Evolutionary conservation across 345 rosid genomes (phyloP).

Genomic region (Cardiospermum halicacabum): DNA sequence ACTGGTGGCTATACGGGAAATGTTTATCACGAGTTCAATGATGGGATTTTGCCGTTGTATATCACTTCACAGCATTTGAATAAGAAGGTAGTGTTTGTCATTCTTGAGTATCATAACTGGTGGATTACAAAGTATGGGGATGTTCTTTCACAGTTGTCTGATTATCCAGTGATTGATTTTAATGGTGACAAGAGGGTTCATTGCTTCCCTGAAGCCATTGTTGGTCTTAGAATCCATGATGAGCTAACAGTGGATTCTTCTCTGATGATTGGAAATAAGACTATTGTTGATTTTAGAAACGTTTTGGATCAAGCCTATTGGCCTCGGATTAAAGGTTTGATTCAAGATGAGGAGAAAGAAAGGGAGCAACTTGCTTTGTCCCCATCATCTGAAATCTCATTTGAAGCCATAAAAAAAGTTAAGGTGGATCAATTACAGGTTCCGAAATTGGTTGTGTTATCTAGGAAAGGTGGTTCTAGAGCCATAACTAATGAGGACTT

Average conservation of each 20-base stretch:
- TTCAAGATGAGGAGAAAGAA: slow-evolving; percentile 37
- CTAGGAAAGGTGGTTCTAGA: slow-evolving; percentile 64
- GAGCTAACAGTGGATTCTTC: slow-evolving; percentile 61
- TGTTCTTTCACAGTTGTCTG: slow-evolving; percentile 53
- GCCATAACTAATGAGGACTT: slow-evolving; percentile 54
- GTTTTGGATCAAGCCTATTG: slow-evolving; percentile 52
- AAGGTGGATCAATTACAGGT: slow-evolving; percentile 21
- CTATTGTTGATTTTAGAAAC: slow-evolving; percentile 54
- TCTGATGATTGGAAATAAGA: slow-evolving; percentile 33
- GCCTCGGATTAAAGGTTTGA: slow-evolving; percentile 50
- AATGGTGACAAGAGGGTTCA: slow-evolving; percentile 58
- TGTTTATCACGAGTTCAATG: slow-evolving; percentile 80
- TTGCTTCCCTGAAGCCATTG: slow-evolving; percentile 73
- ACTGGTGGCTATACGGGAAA: slow-evolving; percentile 87
- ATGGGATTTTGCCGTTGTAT: slow-evolving; percentile 72
- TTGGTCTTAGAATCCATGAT: slow-evolving; percentile 73
- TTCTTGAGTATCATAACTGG: slow-evolving; percentile 77
- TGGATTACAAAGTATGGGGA: slow-evolving; percentile 72
- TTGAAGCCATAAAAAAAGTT: background rate
- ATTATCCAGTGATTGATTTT: slow-evolving; percentile 52
- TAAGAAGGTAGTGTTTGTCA: slow-evolving; percentile 70
- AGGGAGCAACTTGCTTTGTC: slow-evolving; percentile 21
- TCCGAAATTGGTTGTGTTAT: slow-evolving; percentile 64
- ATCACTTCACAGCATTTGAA: slow-evolving; percentile 70
- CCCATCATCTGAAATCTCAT: slow-evolving; percentile 17